A percentile compares a stretch with the other conserved stretches of the same genome.
These are phyloP conservation scores for Eutrema yunnanense DNA, from an alignment of 345 rosid species.

Conservation along the genomic window DNA sequence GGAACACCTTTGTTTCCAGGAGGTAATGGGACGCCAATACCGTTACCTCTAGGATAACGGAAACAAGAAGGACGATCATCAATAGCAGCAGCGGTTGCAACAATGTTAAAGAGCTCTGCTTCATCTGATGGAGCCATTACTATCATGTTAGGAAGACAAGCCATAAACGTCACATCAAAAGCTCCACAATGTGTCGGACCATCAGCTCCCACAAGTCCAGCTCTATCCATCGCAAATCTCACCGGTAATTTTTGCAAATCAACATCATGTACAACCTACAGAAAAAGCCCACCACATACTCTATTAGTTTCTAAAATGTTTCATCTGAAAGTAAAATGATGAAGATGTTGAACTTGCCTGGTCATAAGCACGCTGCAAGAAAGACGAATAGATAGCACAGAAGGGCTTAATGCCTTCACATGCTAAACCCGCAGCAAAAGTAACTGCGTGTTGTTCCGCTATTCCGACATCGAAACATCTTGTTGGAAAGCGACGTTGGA, in stretches of 20 bases:
- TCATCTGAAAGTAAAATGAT: neutral
- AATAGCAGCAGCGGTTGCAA: conserved; percentile 89
- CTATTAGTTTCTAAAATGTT: neutral
- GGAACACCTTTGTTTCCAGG: conserved; percentile 82
- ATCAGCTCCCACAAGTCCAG: conserved; percentile 96
- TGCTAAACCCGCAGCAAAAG: conserved; percentile 97
- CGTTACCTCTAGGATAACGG: conserved; percentile 94
- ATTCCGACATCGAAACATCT: conserved; percentile 97
- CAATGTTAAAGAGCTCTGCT: conserved; percentile 96
- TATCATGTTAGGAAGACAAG: conserved; percentile 98
- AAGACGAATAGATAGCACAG: conserved; percentile 91
- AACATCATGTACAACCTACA: conserved; percentile 92
- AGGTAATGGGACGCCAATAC: conserved; percentile 70
- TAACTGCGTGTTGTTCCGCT: conserved; percentile 97
- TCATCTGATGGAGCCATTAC: conserved; percentile 99
- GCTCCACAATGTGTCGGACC: conserved; percentile 99
- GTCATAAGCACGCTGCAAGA: conserved; percentile 96
- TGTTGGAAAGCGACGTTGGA: conserved; percentile 78
- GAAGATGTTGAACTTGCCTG: conserved; percentile 51
- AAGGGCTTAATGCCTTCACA: conserved; percentile 96
- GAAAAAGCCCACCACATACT: neutral
- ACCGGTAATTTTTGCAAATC: conserved; percentile 95
- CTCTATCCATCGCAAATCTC: conserved; percentile 98
- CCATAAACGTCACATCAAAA: conserved; percentile 93
- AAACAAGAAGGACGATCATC: conserved; percentile 96